Evolutionary conservation across 257 asterid species (phyloP).

Genomic region (Solanum commersonii): DNA sequence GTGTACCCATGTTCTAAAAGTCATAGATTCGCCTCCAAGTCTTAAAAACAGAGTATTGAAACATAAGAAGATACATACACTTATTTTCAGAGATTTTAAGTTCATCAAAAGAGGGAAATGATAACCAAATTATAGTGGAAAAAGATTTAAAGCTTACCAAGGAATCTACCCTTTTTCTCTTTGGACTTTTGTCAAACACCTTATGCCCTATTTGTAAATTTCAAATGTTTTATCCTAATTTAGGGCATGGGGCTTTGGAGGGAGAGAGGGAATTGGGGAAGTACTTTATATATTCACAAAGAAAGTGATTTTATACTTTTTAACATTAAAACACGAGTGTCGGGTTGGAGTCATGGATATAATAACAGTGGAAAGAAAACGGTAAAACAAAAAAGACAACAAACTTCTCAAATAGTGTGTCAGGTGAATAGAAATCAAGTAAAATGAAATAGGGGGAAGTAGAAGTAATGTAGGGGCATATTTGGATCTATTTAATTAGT

Average conservation of each 20-base stretch:
- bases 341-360: too few species aligned
- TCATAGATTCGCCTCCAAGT: background rate
- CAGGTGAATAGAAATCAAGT: background rate
- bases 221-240: background rate
- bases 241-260: background rate
- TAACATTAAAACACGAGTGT: too few species aligned
- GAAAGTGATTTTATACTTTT: too few species aligned
- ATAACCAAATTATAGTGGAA: background rate
- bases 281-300: background rate
- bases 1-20: background rate
- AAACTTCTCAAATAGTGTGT: background rate
- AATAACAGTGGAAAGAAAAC: too few species aligned
- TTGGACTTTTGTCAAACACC: background rate
- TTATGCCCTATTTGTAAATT: background rate
- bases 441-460: background rate
- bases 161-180: background rate
- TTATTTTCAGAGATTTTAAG: background rate
- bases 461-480: background rate
- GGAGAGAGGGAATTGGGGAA: background rate
- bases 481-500: background rate
- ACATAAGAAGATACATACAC: background rate
- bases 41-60: background rate
- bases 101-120: background rate
- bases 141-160: background rate
- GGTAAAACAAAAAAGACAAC: too few species aligned